Evolutionary conservation across 108 stramenopile genomes (phyloP).

Genomic region (Skeletonema grethae): DNA sequence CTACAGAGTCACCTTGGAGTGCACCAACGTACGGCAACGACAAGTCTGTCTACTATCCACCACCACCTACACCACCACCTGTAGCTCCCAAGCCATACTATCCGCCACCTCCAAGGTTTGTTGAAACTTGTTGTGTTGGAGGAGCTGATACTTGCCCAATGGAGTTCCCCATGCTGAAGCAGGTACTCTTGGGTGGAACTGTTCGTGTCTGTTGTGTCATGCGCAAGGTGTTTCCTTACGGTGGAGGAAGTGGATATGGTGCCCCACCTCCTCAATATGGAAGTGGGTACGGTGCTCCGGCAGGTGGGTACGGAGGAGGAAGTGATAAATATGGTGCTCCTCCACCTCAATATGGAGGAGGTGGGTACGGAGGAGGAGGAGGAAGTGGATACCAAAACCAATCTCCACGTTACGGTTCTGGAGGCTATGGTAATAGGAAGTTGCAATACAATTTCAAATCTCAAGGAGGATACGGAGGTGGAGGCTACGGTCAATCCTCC

Average conservation of each 20-base stretch:
- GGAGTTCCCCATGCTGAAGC: not conserved
- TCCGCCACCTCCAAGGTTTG: not conserved
- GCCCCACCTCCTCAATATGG: not conserved
- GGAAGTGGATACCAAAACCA: not conserved
- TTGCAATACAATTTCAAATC: not conserved
- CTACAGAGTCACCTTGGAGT: not conserved
- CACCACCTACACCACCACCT: not conserved
- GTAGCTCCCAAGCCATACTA: not conserved
- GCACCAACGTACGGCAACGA: not conserved
- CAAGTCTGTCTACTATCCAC: not conserved
- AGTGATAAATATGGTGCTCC: not conserved
- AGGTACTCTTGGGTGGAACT: not conserved
- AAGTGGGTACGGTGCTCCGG: no score
- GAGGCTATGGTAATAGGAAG: not conserved
- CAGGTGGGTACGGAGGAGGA: no score
- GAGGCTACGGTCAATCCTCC: not conserved
- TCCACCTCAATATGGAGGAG: not conserved
- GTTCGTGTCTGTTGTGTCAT: not conserved
- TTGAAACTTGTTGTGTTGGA: not conserved
- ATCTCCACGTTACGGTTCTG: not conserved
- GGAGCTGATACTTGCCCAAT: not conserved
- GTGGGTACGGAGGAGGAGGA: no score
- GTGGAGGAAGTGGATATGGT: not conserved
- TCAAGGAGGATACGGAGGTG: conserved; percentile 1
- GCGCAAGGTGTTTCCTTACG: not conserved